Evolutionary conservation across 1,284 basidiomycete species (phyloP), one percentile per base, ranked within the genome.

Genomic region (Ceratobasidium sp.): DNA sequence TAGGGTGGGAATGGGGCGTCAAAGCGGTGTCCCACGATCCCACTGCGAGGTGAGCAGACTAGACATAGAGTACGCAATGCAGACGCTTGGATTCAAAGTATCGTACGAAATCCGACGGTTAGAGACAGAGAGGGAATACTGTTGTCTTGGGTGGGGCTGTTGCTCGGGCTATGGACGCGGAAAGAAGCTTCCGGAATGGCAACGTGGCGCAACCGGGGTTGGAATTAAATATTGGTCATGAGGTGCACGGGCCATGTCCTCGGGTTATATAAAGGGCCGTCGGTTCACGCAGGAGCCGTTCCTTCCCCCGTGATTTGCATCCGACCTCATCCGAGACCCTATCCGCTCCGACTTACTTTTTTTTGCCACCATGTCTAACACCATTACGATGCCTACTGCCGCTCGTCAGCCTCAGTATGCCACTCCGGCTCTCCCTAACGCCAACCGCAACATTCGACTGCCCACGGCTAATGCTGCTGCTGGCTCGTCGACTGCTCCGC

Each of bases 331-430:
- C 65, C 69, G 50, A 57, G 60, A 60, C 36, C 47, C 50, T 64
- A 54, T 75, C 66, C 50, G 48, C 36, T 47, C 47, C 66, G 66
- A 41, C 36, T 14, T 36, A 63, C 44, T 54, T 62, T 67, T 72
- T 71, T 31, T 57, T 29, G 56, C 1, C 47, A 57, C 3, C 66
- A 57, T 71, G 50, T 63, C 54, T 47, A 72, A 72, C 65, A 63
- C 60, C 14, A 74, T 65, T 41, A 71, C 74, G 56, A 75, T 75
- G 74, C 69, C 74, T n/a, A 71, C 66, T 64, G 66, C 66, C 71
- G 65, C 66, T 24, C 74, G 66, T 44, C 69, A 50, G 50, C 65
- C 60, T 22, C 57, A 63, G 31, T 75, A 66, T 14, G 44, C 74
- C 6, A 31, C 66, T n/a, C 74, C 74, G 7, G 60, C 51, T 6